Conservation (phyloP, 2,329 filamentous ascomycete genomes). For the Clonostachys chloroleuca region DNA sequence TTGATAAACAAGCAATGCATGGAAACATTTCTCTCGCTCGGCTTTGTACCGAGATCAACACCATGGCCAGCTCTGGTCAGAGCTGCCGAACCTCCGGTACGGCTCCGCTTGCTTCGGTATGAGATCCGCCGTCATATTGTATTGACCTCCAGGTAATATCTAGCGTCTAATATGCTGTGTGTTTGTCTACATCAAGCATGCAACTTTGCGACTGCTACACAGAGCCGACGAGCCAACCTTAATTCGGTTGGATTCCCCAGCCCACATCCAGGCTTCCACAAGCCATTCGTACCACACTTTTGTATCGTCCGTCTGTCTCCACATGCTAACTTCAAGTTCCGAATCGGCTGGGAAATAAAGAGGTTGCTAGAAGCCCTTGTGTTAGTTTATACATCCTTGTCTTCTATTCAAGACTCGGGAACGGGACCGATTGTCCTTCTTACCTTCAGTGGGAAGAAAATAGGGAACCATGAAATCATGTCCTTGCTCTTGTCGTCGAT, state of each 20-base stretch:
- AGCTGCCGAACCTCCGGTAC: no score
- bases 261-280: slow-evolving; percentile 75
- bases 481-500: slow-evolving; percentile 92
- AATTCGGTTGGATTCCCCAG: slow-evolving; percentile 55
- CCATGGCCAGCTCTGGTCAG: no score
- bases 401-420: not conserved
- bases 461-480: slow-evolving; percentile 99
- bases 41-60: no score
- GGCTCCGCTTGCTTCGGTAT: no score
- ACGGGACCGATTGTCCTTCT: slow-evolving; percentile 15
- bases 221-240: slow-evolving; percentile 63
- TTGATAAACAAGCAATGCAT: no score
- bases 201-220: slow-evolving; percentile 65
- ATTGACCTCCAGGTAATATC: no score
- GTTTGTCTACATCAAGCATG: slow-evolving; percentile 59
- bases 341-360: slow-evolving; percentile 80
- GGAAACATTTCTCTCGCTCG: no score
- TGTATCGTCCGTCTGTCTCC: slow-evolving; percentile 89
- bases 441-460: slow-evolving; percentile 95
- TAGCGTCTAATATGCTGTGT: not conserved
- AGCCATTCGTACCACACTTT: slow-evolving; percentile 99
- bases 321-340: slow-evolving; percentile 89
- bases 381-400: slow-evolving; percentile 3
- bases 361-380: slow-evolving; percentile 55
- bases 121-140: no score